A percentile compares a stretch with the other conserved stretches of the same genome.
These are phyloP conservation scores for Pseudogymnoascus sp. DNA, from an alignment of 2,329 filamentous ascomycete genomes.

Conservation along the genomic window DNA sequence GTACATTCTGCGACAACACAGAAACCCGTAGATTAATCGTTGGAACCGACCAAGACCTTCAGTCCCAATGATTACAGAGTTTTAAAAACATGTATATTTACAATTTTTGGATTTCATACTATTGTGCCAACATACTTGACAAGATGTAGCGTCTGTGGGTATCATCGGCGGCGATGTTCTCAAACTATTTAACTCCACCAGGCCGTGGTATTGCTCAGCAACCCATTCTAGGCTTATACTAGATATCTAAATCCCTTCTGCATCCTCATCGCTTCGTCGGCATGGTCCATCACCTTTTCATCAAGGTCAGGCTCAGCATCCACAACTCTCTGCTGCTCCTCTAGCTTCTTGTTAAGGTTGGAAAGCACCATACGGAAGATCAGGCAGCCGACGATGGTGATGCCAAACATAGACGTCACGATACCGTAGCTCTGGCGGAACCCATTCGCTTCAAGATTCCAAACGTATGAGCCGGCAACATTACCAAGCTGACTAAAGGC, in stretches of 20 bases:
- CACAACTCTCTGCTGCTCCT: constrained; percentile 32
- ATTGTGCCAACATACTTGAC: background rate
- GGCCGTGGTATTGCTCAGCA: background rate
- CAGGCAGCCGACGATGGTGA: constrained; percentile 45
- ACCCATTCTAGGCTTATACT: constrained; percentile 24
- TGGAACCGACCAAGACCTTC: no score
- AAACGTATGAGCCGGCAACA: constrained; percentile 54
- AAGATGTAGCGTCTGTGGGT: background rate
- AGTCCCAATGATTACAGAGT: background rate
- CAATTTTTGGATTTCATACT: background rate
- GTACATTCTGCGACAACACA: background rate
- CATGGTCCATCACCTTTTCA: constrained; percentile 33
- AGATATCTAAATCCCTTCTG: constrained; percentile 41
- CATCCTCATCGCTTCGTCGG: constrained; percentile 38
- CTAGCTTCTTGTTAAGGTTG: constrained; percentile 40
- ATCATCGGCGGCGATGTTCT: background rate
- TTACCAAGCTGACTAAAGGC: constrained; percentile 39
- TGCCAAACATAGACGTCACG: constrained; percentile 54
- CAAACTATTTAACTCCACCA: background rate
- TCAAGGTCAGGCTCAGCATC: constrained; percentile 32
- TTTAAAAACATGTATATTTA: background rate
- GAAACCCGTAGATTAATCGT: background rate
- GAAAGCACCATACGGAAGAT: constrained; percentile 39
- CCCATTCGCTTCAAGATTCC: constrained; percentile 49
- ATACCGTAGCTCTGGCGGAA: constrained; percentile 58